Evolutionary conservation across 2,329 filamentous ascomycete species (phyloP).

Genomic region (Epicoccum sorghinum): DNA sequence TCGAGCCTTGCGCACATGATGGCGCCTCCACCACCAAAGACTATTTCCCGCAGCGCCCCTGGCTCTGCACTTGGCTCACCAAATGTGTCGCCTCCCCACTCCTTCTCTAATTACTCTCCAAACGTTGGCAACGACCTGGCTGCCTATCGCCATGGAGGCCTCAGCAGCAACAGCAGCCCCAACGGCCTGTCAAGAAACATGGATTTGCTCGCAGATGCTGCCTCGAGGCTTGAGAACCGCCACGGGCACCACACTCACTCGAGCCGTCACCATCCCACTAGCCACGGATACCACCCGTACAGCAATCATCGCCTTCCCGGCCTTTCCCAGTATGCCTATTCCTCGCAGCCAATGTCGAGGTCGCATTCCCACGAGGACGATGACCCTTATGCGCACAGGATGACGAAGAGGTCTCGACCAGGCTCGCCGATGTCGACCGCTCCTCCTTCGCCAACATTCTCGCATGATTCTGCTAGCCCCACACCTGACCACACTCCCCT

Average conservation of each 20-base stretch:
- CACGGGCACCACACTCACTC: conserved; percentile 52
- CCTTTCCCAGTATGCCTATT: conserved; percentile 59
- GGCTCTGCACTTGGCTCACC: conserved; percentile 87
- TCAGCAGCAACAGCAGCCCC: conserved; percentile 50
- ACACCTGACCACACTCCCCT: conserved; percentile 99
- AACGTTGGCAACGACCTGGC: conserved; percentile 64
- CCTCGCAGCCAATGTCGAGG: conserved; percentile 85
- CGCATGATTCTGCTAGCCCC: conserved; percentile 91
- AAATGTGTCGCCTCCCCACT: conserved; percentile 93
- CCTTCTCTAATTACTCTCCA: conserved; percentile 69
- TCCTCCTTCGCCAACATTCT: conserved; percentile 94
- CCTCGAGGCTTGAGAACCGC: conserved; percentile 70
- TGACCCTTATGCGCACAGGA: conserved; percentile 76
- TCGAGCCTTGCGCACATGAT: conserved; percentile 68
- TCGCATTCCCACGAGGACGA: conserved; percentile 85
- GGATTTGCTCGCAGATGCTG: conserved; percentile 72
- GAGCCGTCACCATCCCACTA: conserved; percentile 48
- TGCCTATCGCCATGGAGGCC: conserved; percentile 55
- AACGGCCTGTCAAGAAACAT: conserved; percentile 63
- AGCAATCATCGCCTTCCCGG: conserved; percentile 65
- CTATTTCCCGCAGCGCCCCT: conserved; percentile 86
- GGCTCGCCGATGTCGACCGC: conserved; percentile 95
- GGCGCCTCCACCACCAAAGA: conserved; percentile 74
- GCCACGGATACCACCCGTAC: conserved; percentile 55
- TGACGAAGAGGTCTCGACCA: conserved; percentile 86